A percentile compares a stretch with the other conserved stretches of the same genome.
phyloP scores from a whole-genome alignment of 1,139 yeast species.

The Diutina siamensis region DNA sequence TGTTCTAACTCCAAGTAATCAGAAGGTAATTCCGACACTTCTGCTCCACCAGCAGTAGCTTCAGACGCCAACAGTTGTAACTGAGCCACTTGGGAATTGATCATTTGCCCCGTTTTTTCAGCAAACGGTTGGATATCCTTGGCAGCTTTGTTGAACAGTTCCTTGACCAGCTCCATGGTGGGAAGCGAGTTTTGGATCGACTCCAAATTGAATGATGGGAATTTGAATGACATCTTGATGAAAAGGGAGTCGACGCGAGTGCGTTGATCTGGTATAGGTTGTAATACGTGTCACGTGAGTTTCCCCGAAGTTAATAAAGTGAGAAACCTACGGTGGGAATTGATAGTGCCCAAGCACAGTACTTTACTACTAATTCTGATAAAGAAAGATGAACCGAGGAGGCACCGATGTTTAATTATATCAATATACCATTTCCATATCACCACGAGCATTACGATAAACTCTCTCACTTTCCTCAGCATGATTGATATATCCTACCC shows the following conservation, averaged over 20 bases:
- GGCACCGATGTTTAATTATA: neutral
- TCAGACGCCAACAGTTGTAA: conserved; percentile 30
- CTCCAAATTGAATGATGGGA: conserved; percentile 36
- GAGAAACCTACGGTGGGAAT: too few relatives aligned
- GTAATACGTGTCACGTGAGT: neutral
- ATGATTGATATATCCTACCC: neutral
- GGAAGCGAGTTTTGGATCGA: conserved; percentile 32
- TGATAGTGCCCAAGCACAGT: too few relatives aligned
- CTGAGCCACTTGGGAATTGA: conserved; percentile 29
- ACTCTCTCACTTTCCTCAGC: neutral
- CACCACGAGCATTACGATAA: neutral
- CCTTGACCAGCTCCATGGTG: conserved; percentile 29
- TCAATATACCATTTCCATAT: conserved; percentile 2
- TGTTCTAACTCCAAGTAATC: conserved; percentile 59
- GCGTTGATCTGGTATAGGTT: neutral
- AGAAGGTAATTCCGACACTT: conserved; percentile 55
- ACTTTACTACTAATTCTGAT: too few relatives aligned
- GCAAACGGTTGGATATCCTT: conserved; percentile 29
- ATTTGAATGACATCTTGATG: conserved; percentile 35
- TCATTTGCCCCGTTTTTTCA: conserved; percentile 26
- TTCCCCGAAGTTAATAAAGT: neutral
- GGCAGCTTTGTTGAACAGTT: conserved; percentile 12
- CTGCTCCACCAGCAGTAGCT: conserved; percentile 17
- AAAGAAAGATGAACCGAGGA: too few relatives aligned
- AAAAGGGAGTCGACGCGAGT: neutral